A percentile compares a stretch with the other conserved stretches of the same genome.
These are phyloP conservation scores for Candida succiphila DNA, from an alignment of 805 yeast species.

Conservation along the genomic window DNA sequence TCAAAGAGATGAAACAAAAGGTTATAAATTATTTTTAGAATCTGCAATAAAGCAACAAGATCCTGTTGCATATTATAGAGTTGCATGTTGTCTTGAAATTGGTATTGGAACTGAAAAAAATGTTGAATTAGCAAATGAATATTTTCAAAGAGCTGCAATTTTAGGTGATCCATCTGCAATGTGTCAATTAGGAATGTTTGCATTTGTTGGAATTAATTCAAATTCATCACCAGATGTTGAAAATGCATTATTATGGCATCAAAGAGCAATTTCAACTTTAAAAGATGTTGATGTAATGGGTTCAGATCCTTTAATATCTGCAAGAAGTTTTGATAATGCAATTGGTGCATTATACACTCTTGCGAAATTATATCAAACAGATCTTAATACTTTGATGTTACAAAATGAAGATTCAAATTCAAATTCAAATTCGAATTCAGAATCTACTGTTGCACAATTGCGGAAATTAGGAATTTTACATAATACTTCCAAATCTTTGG, in stretches of 20 bases:
- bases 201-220: constrained; percentile 27
- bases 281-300: constrained; percentile 17
- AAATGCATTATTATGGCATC: constrained; percentile 18
- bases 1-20: constrained; percentile 49
- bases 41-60: constrained; percentile 47
- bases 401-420: constrained; percentile 13
- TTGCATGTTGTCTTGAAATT: constrained; percentile 63
- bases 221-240: constrained; percentile 12
- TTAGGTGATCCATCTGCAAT: constrained; percentile 54
- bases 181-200: constrained; percentile 65
- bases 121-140: constrained; percentile 35
- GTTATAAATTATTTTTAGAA: constrained; percentile 47
- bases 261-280: constrained; percentile 16
- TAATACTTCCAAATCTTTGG: constrained; percentile 33
- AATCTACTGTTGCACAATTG: constrained; percentile 24
- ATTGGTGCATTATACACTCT: constrained; percentile 24
- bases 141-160: constrained; percentile 53
- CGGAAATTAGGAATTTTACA: constrained; percentile 18
- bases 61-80: constrained; percentile 54
- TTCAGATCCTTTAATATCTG: constrained; percentile 21
- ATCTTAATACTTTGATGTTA: constrained; percentile 18
- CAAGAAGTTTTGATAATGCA: constrained; percentile 23
- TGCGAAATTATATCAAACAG: constrained; percentile 26
- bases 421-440: constrained; percentile 15
- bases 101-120: constrained; percentile 44